Evolutionary conservation across 768 basidiomycete species (phyloP), one percentile per base, ranked within the genome.

Genomic region (Tricholoma terreum): DNA sequence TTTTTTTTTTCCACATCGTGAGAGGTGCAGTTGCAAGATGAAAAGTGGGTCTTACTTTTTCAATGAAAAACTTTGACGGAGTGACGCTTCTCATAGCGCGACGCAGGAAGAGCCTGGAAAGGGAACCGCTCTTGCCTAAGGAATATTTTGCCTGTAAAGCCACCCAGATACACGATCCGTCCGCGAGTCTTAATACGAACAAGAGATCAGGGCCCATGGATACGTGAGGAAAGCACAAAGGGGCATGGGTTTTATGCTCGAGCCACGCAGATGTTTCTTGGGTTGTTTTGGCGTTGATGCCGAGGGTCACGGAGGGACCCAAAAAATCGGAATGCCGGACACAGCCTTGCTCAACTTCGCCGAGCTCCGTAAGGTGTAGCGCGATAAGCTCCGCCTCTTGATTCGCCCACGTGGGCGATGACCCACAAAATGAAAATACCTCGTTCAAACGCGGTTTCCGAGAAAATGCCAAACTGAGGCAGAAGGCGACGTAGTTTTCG

Each of bases 401-500:
- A 3, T 66, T 59, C 1, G 71, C 69, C 78, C 78, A 80, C 4
- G 59, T n/a, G 2, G 71, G 74, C 1, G 69, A 35, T 12, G 61
- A 31, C 0, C 71, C 72, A 55, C 53, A 49, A 49, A 78, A 80
- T 6, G 63, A 56, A 57, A 80, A 79, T 0, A 79, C 61, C 30
- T 69, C 64, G 1, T 68, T 69, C 11, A 75, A 24, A 2, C 63
- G 67, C 24, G 65, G 68, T 15, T 56, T 63, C 45, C 63, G 54
- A 3, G 73, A 69, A 51, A 77, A 77, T n/a, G 55, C 63, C 1
- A 75, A 63, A 58, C 73, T 73, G 21, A 79, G 61, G 50, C 75
- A 78, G 58, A 75, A 75, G 1, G 74, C 76, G 14, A 80, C 56
- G 56, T 76, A 79, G 58, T 77, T 76, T 61, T 80, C 79, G 58